Percentiles rank a stretch among this genome's conserved stretches.
Evolutionary conservation across 768 basidiomycete genomes (phyloP).

Genomic region (Tulasnella sp.): DNA sequence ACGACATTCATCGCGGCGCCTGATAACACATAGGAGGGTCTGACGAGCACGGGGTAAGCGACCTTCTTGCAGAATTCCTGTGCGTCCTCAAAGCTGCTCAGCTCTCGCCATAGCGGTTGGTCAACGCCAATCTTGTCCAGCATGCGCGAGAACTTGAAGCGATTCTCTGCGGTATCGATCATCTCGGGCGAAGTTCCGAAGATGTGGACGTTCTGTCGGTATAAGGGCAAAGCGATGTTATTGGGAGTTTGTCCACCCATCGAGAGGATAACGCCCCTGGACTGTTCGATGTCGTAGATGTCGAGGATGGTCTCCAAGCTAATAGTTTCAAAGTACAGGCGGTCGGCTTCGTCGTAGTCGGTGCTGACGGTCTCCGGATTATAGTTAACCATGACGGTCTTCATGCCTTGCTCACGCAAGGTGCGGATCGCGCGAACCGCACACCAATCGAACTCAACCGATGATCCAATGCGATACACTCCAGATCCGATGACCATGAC

Average conservation of each 20-base stretch:
- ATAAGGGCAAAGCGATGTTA: slow-evolving; percentile 93
- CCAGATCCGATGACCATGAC: slow-evolving; percentile 97
- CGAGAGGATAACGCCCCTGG: slow-evolving; percentile 85
- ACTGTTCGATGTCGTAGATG: slow-evolving; percentile 85
- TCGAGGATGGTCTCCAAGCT: slow-evolving; percentile 92
- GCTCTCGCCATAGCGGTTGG: slow-evolving; percentile 94
- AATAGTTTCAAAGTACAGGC: slow-evolving; percentile 98
- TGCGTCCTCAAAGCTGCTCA: slow-evolving; percentile 84
- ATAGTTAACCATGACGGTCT: slow-evolving; percentile 99
- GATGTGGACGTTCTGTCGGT: slow-evolving; percentile 95
- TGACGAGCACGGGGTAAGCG: slow-evolving; percentile 90
- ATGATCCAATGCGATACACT: slow-evolving; percentile 97
- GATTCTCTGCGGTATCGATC: slow-evolving; percentile 98
- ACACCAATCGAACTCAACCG: slow-evolving; percentile 99
- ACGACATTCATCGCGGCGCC: slow-evolving; percentile 99
- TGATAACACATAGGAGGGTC: slow-evolving; percentile 97
- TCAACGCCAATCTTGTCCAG: slow-evolving; percentile 98
- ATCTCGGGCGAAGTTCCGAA: slow-evolving; percentile 98
- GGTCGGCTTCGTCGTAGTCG: slow-evolving; percentile 97
- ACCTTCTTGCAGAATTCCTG: slow-evolving; percentile 83
- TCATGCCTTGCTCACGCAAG: slow-evolving; percentile 84
- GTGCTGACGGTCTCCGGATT: slow-evolving; percentile 99
- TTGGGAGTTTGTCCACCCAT: slow-evolving; percentile 99
- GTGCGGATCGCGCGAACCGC: slow-evolving; percentile 96
- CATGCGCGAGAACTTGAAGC: slow-evolving; percentile 98